Base-by-base conservation (phyloP, 2,329 filamentous ascomycete genomes). In the Daldinia sp. region DNA sequence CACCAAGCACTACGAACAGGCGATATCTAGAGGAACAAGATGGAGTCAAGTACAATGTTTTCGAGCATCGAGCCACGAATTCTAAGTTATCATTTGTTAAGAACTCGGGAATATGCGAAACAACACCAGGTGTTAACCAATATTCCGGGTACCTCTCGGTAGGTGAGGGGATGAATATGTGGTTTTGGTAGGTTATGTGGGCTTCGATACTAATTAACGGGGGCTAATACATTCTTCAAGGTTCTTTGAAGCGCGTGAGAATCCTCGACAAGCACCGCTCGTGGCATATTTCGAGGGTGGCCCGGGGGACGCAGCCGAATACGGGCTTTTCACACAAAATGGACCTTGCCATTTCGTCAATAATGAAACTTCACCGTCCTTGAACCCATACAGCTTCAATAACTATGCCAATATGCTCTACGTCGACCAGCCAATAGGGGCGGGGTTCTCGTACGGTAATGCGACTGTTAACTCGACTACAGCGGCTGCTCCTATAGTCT, bases 31-130 rank as follows among this genome's bases (percentile, higher is more conserved):
- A 48, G 12, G 20, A 13, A 12, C 44, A 7, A 23, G 23, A 48
- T 48, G 23, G 44, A 1, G 13, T 28, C 23, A 48, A 48, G 5
- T 48, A 82, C 70, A 83, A 79, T 15, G 79, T 85, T 39, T 85
- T 85, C 65, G 80, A 85, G 67, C 83, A 86, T 73, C 79, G 79
- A n/a, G 80, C 79, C 1, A 85, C 83, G 1, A 79, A 78, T 44
- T 79, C 81, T 0, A 82, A 75, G 28, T 70, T 87, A 50, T 80
- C 83, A 23, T 85, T 82, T 63, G 84, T 87, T 28, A 82, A 81
- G 26, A 85, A 87, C 70, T 86, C 84, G 0, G 79, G 84, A 50
- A 80, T 85, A 61, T 86, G 84, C 71, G 84, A 86, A 75, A 85
- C 83, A 0, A 86, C 83, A 0, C 78, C 79, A 0, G 82, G 82